Evolutionary conservation across 176 grass and related monocot genomes (phyloP), one percentile per base, ranked within the genome.

Genomic region (Oryza rufipogon): DNA sequence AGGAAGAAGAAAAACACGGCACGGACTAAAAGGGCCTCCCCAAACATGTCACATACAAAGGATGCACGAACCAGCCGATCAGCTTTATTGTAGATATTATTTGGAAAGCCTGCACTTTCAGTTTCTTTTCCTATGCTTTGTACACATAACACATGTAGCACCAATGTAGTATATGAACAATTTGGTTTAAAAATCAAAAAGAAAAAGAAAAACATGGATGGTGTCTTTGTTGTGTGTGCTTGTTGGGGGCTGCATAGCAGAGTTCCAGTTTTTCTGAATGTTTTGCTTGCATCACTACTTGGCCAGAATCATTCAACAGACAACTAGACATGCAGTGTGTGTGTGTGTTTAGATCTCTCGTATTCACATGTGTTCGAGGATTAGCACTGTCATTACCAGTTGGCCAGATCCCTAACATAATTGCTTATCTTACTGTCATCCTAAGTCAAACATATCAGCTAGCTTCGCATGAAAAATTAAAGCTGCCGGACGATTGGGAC

Each of bases 261-360:
- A 19, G 7, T 44, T 44, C 61, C 6, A 36, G 47, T 41, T 83
- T 64, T 64, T 52, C 44, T 87, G n/a, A 70, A 75, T 75, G 17
- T 70, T 75, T 41, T 65, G 23, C 46, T 66, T 72, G 54, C 36
- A 89, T 88, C 87, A 85, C 70, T 76, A 42, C 70, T 87, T 78
- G n/a, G 46, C 47, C 56, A 69, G 81, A 94, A 91, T 85, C 74
- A 89, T 87, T 73, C 81, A 79, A 49, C 58, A 68, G 84, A 87
- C 87, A 91, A 86, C 78, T 85, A 74, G 66, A 76, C 87, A 61
- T 68, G 73, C 52, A 12, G 41, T 67, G 36, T 56, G 51, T 54
- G 46, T 48, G 36, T 38, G 47, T 49, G 54, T 19, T 6, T 48
- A 91, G 86, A 76, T 91, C 81, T 87, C 83, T 66, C 23, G 26